Evolutionary conservation across 208 protist genomes (phyloP), one percentile per base, ranked within the genome.

Genomic region (Blechomonas ayalai): DNA sequence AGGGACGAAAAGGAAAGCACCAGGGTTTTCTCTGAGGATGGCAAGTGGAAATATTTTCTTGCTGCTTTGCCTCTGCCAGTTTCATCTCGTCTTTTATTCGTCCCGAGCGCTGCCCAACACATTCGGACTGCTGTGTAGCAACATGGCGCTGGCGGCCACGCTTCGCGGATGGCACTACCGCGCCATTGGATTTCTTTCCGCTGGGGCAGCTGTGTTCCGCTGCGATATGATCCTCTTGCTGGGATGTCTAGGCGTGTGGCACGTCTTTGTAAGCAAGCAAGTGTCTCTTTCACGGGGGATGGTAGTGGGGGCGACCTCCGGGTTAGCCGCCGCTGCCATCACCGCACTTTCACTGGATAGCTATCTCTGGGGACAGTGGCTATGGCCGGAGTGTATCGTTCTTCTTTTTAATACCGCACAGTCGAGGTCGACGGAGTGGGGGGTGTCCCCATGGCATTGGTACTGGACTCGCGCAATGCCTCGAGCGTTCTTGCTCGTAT

Each of bases 371-470:
- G 35, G 63, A 1, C 45, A 72, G 34, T 49, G 24, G 36, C 23
- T 97, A 8, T 97, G 90, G 89, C 92, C 95, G 3, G 95, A 98
- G 51, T 70, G 62, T 5, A 70, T 85, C 34, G 90, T 97, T 31
- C 61, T 98, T 1, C 56, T 73, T 15, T 97, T 89, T 55, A 98
- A 98, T 63, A 94, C 83, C 0, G 52, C 79, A 0, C 49, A 88
- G 31, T 96, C 96, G 67, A 69, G 82, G 18, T 80, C 61, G 36
- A 22, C 16, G 26, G 59, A 91, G 31, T 97, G 89, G 87, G 92
- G 92, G 23, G 62, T 57, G 4, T 43, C 40, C 15, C 84, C 88
- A 2, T 70, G 10, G 12, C 46, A 85, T 52, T 97, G 92, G 92
- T 97, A 97, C 47, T 83, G 92, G 35, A 59, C 41, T 8, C 54